Base-by-base conservation (phyloP, 169 alveolate species). In the Eimeria necatrix region DNA sequence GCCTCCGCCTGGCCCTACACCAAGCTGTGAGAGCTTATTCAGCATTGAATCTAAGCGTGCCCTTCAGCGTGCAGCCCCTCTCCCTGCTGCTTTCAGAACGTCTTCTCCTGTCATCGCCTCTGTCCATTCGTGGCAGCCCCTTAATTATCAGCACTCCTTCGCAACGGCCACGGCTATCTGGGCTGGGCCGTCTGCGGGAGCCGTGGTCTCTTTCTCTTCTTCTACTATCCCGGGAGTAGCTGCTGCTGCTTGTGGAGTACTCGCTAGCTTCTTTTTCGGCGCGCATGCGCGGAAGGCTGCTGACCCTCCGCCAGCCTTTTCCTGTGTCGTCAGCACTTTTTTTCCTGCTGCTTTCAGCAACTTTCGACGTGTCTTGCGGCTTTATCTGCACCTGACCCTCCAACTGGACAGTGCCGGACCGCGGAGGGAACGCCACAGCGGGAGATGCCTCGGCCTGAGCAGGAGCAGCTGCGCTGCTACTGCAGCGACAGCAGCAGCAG, bases 111-210 rank as follows among this genome's bases (percentile, higher is more conserved):
- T 84, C 92, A 12, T 59, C 61, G 5, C 80, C 59, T 2, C 49
- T 80, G 70, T 80, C 89, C 14, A 53, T 12, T 24, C n/a, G 0
- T 18, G 92, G 92, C 49, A 84, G 80, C 32, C 92, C 92, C 48
- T 84, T 84, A 70, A 84, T 84, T 24, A 60, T 84, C 56, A 84
- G 49, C 12, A 78, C 59, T 8, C 92, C 92, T 26, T 84, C 80
- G 60, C 78, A 84, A n/a, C 78, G 92, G 48, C 92, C 92, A 4
- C 80, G 80, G 80, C 80, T 70, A 14, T 84, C 92, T 12, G 61
- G 68, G 32, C 78, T 60, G 92, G 61, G 46, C 24, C 60, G 74
- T 49, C 78, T 26, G 48, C 92, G 80, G 46, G 61, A 12, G n/a
- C 61, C 41, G 41, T 32, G 2, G 41, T 32, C 26, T 48, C 85